Base-by-base conservation (phyloP, 345 rosid species). In the Eucalyptus microcorys region DNA sequence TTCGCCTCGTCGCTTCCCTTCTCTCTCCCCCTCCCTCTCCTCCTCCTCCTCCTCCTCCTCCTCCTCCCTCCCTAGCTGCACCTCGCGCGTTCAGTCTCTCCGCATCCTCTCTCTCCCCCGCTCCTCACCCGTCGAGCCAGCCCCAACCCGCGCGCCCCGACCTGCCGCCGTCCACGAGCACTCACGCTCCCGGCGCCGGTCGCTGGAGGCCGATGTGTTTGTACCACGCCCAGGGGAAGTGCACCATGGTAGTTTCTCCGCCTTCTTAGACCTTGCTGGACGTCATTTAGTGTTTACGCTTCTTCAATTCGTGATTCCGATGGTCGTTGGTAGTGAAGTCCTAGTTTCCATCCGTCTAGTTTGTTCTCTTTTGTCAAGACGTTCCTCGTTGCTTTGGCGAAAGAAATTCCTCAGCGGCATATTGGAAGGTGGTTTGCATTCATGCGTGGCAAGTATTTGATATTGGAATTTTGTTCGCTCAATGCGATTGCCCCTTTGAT, bases 201-300 rank as follows among this genome's bases (percentile, higher is more conserved):
- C 93, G 94, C 43, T 95, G 98, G 98, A 93, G 92, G 90, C 98
- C 97, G 37, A 93, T 93, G 96, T 97, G 99, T 87, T 90, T 97
- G 96, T 96, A 97, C 91, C 89, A 92, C 93, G 92, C 98, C 16
- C 99, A 97, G 81, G 99, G 96, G 57, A 96, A 92, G 89, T 96
- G 99, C 90, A 93, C 95, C 87, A 95, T 87, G 98, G 98, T 97
- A 85, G 68, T 42, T 45, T 37, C 83, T 76, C 83, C 15, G 83
- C 83, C 30, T 76, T 21, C 30, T 76, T 1, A 2, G 22, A 0
- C 47, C 1, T 76, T 21, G 83, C 47, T 76, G 83, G 83, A 76
- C 2, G 83, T 21, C 3, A 22, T 76, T 11, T 37, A 11, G 83
- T 22, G 47, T 4, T 37, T 40, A 11, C 42, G 83, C 83, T 76